Base-by-base conservation (phyloP, 2,329 filamentous ascomycete genomes). In the Pseudonectria buxi region DNA sequence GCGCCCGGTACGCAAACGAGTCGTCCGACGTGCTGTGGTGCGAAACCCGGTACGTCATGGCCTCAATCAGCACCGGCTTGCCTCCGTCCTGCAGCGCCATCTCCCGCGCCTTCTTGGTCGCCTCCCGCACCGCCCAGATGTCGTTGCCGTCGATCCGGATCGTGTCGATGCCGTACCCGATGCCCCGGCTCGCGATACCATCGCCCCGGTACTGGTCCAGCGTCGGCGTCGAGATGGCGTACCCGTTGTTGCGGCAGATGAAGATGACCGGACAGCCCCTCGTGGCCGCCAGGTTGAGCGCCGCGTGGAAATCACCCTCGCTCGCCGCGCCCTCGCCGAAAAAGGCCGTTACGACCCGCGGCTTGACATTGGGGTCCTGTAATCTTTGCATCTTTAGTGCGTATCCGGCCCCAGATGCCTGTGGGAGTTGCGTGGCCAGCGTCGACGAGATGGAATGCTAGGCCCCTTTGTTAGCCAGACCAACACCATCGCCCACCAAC, bases 21-120 rank as follows among this genome's bases (percentile, higher is more conserved):
- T 98, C 92, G 56, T 98, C 92, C 1, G 85, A 92, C 1, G 92
- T 98, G 62, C 87, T 95, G 66, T 98, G 92, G 58, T 98, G 88
- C 6, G 86, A 90, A 28, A 96, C 89, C n/a, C 92, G 87, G 64
- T 98, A 98, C 15, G 86, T 90, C 86, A 98, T 94, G 37, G 88
- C 88, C 64, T 98, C 92, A 27, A 98, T 83, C 7, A 98, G 68
- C 0, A 98, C 76, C 0, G 87, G 88, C 44, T 76, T 78, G 4
- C 86, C 85, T n/a, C 86, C 86, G 28, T 86, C 79, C 37, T 83
- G 69, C 3, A 96, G 71, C 0, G 90, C 89, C 54, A 90, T 76
- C 32, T 76, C 72, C 2, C 89, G 76, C 0, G 92, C 92, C 57
- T 76, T 75, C 53, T 77, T 78, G 15, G 85, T 92, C 0, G 79